Conservation (phyloP, 2,329 filamentous ascomycete species). For the Fonsecaea pedrosoi region DNA sequence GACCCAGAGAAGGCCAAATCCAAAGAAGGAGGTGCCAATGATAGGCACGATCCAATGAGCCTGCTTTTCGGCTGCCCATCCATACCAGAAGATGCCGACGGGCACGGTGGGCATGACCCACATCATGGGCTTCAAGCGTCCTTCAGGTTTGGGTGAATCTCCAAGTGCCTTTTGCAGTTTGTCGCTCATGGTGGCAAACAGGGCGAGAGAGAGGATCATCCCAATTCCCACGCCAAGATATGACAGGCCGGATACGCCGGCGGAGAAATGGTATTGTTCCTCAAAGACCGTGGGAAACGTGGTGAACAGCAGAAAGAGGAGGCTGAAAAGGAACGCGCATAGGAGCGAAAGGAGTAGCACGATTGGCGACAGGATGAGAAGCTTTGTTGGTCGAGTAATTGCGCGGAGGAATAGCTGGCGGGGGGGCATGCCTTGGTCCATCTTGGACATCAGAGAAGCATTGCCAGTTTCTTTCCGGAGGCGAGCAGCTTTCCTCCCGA, state of each 20-base stretch:
- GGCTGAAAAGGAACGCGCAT: slow-evolving; percentile 55
- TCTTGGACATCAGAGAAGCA: slow-evolving; percentile 40
- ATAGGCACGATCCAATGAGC: slow-evolving; percentile 62
- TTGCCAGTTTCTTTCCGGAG: slow-evolving; percentile 53
- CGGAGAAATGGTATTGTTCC: slow-evolving; percentile 55
- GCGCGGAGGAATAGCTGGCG: slow-evolving; percentile 60
- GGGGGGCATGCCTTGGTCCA: slow-evolving; percentile 44
- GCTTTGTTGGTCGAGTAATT: slow-evolving; percentile 58
- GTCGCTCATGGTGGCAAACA: slow-evolving; percentile 41
- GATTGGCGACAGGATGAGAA: slow-evolving; percentile 47
- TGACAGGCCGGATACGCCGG: slow-evolving; percentile 53
- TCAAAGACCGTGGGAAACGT: slow-evolving; percentile 57
- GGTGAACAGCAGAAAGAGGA: slow-evolving; percentile 34
- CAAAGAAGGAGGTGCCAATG: slow-evolving; percentile 51
- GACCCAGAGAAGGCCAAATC: background rate
- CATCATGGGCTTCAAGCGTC: too few species aligned
- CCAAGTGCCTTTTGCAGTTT: slow-evolving; percentile 47
- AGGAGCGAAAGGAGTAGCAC: slow-evolving; percentile 55
- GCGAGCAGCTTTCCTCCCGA: slow-evolving; percentile 47
- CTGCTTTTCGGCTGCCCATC: slow-evolving; percentile 59
- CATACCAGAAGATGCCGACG: slow-evolving; percentile 62
- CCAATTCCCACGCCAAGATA: background rate
- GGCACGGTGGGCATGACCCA: slow-evolving; percentile 55
- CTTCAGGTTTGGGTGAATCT: too few species aligned
- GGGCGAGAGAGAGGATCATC: too few species aligned